Percentiles rank a stretch among this genome's conserved stretches.
phyloP scores from a whole-genome alignment of 768 basidiomycete genomes.

The Lentinula aciculospora region DNA sequence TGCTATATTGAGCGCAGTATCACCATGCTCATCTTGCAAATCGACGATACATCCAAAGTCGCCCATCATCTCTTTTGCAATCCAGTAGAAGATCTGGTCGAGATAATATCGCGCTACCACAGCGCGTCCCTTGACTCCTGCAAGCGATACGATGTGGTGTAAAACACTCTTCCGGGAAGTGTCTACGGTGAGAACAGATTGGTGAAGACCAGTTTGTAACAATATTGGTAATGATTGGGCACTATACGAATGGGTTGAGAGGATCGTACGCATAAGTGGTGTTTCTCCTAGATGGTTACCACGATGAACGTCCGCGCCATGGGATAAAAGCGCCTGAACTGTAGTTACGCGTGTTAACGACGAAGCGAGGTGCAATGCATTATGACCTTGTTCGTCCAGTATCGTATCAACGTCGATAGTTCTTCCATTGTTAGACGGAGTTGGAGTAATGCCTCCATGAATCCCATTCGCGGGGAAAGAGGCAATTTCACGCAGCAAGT shows the following conservation, averaged over 20 bases:
- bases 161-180: conserved; percentile 79
- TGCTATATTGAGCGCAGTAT: conserved; percentile 93
- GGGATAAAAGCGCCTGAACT: conserved; percentile 62
- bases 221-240: conserved; percentile 67
- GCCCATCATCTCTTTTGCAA: conserved; percentile 71
- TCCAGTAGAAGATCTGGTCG: conserved; percentile 82
- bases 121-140: conserved; percentile 87
- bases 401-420: conserved; percentile 67
- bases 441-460: conserved; percentile 18
- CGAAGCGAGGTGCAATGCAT: conserved; percentile 89
- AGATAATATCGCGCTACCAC: conserved; percentile 85
- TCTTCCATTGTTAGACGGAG: conserved; percentile 24
- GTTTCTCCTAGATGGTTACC: conserved; percentile 96
- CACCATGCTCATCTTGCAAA: conserved; percentile 90
- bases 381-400: conserved; percentile 92
- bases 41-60: conserved; percentile 81
- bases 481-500: conserved; percentile 60
- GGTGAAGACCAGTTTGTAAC: conserved; percentile 50
- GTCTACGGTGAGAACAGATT: conserved; percentile 85
- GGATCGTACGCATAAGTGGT: conserved; percentile 84
- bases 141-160: conserved; percentile 88
- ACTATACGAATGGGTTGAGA: conserved; percentile 84
- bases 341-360: conserved; percentile 70
- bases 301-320: conserved; percentile 83
- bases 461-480: conserved; percentile 15